Percentiles rank a stretch among this genome's conserved stretches.
phyloP scores from a whole-genome alignment of 768 basidiomycete genomes.

The Mycena amicta region DNA sequence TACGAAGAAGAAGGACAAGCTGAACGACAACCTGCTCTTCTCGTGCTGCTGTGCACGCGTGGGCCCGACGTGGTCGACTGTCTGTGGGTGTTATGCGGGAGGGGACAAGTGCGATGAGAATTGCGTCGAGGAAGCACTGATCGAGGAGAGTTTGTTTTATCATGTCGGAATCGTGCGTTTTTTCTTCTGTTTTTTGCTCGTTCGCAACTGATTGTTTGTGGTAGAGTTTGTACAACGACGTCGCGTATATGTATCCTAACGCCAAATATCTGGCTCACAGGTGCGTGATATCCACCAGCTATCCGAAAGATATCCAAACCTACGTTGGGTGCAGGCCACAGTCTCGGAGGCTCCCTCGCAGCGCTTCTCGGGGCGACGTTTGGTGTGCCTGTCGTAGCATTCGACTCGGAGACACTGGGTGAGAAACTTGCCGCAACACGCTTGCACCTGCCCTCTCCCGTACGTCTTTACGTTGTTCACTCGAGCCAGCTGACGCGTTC shows the following conservation, averaged over 20 bases:
- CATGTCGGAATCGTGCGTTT: slow-evolving; percentile 74
- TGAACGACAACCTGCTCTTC: slow-evolving; percentile 93
- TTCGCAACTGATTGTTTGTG: neutral
- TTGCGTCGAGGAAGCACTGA: slow-evolving; percentile 78
- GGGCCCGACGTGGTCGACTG: slow-evolving; percentile 92
- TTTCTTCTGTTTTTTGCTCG: neutral
- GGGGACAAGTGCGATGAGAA: slow-evolving; percentile 75
- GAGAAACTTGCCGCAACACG: slow-evolving; percentile 73
- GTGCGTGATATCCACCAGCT: no score
- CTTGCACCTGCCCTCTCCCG: slow-evolving; percentile 86
- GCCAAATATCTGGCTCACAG: slow-evolving; percentile 88
- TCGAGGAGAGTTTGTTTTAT: slow-evolving; percentile 87
- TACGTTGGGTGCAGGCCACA: no score
- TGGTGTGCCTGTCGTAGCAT: slow-evolving; percentile 89
- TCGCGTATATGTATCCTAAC: slow-evolving; percentile 87
- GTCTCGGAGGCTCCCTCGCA: slow-evolving; percentile 85
- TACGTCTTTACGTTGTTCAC: no score
- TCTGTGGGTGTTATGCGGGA: slow-evolving; percentile 85
- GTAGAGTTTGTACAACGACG: slow-evolving; percentile 92
- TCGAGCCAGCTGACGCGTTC: no score
- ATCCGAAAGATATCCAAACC: no score
- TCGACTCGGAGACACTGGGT: slow-evolving; percentile 84
- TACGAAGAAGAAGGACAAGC: slow-evolving; percentile 85
- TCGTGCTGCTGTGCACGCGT: slow-evolving; percentile 96
- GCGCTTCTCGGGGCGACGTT: slow-evolving; percentile 87